phyloP scores from a whole-genome alignment of 805 yeast species.

The Kodamaea leandrae region DNA sequence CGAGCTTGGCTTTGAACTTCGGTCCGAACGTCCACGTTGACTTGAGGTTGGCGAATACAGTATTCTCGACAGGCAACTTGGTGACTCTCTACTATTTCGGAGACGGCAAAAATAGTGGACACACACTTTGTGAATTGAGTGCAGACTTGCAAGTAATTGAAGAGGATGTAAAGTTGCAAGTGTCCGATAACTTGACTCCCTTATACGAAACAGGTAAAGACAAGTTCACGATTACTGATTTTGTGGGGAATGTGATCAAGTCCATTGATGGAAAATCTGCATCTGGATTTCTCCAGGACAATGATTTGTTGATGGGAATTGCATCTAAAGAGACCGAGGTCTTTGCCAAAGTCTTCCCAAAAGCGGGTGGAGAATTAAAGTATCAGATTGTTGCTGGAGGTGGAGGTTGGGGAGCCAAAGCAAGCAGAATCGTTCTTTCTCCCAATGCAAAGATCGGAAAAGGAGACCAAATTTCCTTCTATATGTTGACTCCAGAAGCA shows the following conservation, averaged over 20 bases:
- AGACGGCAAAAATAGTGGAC: slow-evolving; percentile 22
- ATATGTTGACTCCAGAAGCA: slow-evolving; percentile 40
- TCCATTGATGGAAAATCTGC: slow-evolving; percentile 55
- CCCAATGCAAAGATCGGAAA: slow-evolving; percentile 47
- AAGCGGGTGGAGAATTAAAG: slow-evolving; percentile 21
- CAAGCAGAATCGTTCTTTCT: slow-evolving; percentile 62
- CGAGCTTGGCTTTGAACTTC: slow-evolving; percentile 22
- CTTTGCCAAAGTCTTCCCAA: slow-evolving; percentile 30
- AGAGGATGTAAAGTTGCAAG: slow-evolving; percentile 2
- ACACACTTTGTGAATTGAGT: slow-evolving; percentile 27
- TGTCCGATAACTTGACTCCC: slow-evolving; percentile 35
- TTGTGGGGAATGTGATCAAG: slow-evolving; percentile 59
- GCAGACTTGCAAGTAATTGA: slow-evolving; percentile 9
- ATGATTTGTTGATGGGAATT: slow-evolving; percentile 35
- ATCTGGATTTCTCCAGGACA: slow-evolving; percentile 51
- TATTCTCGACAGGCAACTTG: slow-evolving; percentile 33
- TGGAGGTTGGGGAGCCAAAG: slow-evolving; percentile 72
- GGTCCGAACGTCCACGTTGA: slow-evolving; percentile 14
- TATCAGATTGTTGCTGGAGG: slow-evolving; percentile 70
- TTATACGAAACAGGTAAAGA: slow-evolving; percentile 22
- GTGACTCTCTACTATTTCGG: slow-evolving; percentile 33
- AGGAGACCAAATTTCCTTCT: slow-evolving; percentile 51
- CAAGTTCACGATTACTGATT: slow-evolving; percentile 44
- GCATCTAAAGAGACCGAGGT: slow-evolving; percentile 45
- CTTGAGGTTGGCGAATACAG: slow-evolving; percentile 38